These are phyloP conservation scores for Fomitopsis palustris DNA, from an alignment of 1,284 basidiomycete species.

Conservation along the genomic window DNA sequence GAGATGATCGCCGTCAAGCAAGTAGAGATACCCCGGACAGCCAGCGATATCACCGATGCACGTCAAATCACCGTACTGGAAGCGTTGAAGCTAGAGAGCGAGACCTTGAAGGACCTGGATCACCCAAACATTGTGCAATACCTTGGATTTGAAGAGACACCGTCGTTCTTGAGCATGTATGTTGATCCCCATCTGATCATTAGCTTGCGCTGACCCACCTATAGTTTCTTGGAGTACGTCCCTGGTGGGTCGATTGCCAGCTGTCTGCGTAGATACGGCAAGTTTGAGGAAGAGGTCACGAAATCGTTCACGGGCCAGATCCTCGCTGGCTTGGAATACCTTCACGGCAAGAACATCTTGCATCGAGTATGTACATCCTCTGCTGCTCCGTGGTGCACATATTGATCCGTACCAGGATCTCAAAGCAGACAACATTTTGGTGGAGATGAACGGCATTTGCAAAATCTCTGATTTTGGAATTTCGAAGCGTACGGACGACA, in stretches of 20 bases:
- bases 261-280: slow-evolving; percentile 89
- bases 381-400: slow-evolving; percentile 2
- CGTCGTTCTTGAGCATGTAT: slow-evolving; percentile 88
- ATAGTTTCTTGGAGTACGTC: slow-evolving; percentile 95
- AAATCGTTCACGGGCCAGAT: slow-evolving; percentile 95
- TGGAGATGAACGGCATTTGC: slow-evolving; percentile 90
- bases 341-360: slow-evolving; percentile 89
- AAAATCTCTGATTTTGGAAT: slow-evolving; percentile 99
- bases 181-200: slow-evolving; percentile 28
- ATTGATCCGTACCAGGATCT: slow-evolving; percentile 60
- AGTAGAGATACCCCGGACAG: slow-evolving; percentile 91
- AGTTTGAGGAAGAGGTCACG: slow-evolving; percentile 90
- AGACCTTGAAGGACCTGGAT: slow-evolving; percentile 93
- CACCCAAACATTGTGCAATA: slow-evolving; percentile 98
- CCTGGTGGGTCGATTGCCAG: slow-evolving; percentile 96
- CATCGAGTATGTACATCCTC: slow-evolving; percentile 63
- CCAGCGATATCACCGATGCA: slow-evolving; percentile 85
- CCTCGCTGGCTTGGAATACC: slow-evolving; percentile 87
- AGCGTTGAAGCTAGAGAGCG: slow-evolving; percentile 91
- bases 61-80: slow-evolving; percentile 87
- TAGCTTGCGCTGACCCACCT: slow-evolving; percentile 6
- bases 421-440: slow-evolving; percentile 98
- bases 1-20: slow-evolving; percentile 99
- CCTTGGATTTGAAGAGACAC: slow-evolving; percentile 95
- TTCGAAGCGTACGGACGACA: slow-evolving; percentile 86